Evolutionary conservation across 2,329 filamentous ascomycete species (phyloP).

Genomic region (Botrytis fragariae): DNA sequence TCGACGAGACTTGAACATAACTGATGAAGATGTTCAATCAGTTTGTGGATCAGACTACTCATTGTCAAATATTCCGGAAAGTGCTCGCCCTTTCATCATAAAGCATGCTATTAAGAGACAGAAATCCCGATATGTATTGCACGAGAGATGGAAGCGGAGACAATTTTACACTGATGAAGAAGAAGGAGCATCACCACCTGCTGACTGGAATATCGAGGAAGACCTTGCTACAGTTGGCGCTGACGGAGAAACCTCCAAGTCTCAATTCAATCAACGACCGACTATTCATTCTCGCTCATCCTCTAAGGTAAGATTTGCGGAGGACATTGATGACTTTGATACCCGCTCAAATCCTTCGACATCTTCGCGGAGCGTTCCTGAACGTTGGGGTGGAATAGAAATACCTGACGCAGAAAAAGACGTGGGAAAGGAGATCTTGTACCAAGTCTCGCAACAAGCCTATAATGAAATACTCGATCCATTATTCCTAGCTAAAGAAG

Average conservation of each 20-base stretch:
- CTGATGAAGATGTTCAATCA: slow-evolving; percentile 36
- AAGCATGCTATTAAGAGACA: slow-evolving; percentile 31
- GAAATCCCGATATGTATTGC: slow-evolving; percentile 42
- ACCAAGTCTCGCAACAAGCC: slow-evolving; percentile 86
- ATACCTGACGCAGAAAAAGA: slow-evolving; percentile 79
- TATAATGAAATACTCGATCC: slow-evolving; percentile 90
- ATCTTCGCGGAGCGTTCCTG: slow-evolving; percentile 68
- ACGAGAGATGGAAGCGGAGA: slow-evolving; percentile 72
- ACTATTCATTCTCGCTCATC: slow-evolving; percentile 65
- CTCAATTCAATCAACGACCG: slow-evolving; percentile 44
- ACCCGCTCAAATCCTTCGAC: slow-evolving; percentile 69
- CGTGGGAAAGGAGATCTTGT: slow-evolving; percentile 71
- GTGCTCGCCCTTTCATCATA: slow-evolving; percentile 31
- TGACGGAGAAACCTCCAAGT: slow-evolving; percentile 44
- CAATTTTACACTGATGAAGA: slow-evolving; percentile 85
- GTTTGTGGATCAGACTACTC: slow-evolving; percentile 32
- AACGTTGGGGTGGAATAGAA: slow-evolving; percentile 75
- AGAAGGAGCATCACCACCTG: slow-evolving; percentile 66
- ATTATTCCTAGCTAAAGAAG: slow-evolving; percentile 79
- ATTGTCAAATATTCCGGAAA: slow-evolving; percentile 28
- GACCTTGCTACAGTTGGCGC: slow-evolving; percentile 45
- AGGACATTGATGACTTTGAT: slow-evolving; percentile 68
- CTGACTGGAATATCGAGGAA: slow-evolving; percentile 61
- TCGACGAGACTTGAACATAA: slow-evolving; percentile 32
- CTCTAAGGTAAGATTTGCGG: slow-evolving; percentile 75